Conservation (phyloP, 768 basidiomycete species). For the Xanthoconium purpureum region DNA sequence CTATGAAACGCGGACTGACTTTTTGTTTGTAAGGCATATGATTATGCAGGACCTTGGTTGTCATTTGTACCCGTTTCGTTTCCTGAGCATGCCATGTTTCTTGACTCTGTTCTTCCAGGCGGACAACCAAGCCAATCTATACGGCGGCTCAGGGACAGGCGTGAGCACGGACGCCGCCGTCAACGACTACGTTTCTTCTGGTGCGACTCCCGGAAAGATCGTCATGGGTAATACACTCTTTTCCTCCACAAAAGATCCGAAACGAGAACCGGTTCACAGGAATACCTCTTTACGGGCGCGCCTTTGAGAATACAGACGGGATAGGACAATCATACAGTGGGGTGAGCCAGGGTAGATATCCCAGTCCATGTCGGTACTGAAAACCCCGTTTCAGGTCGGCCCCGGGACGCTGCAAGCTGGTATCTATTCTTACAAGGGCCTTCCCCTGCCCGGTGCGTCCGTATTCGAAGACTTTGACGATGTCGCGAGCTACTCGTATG, state of each 20-base stretch:
- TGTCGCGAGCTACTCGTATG: slow-evolving; percentile 78
- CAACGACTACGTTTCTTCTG: slow-evolving; percentile 54
- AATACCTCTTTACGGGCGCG: slow-evolving; percentile 78
- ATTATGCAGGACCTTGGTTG: slow-evolving; percentile 79
- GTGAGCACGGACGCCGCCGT: slow-evolving; percentile 69
- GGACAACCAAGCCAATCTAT: slow-evolving; percentile 65
- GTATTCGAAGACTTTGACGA: slow-evolving; percentile 66
- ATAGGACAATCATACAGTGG: slow-evolving; percentile 68
- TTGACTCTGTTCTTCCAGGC: slow-evolving; percentile 25
- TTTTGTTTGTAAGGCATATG: slow-evolving; percentile 50
- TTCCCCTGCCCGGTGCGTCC: slow-evolving; percentile 61
- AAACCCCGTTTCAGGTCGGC: slow-evolving; percentile 47
- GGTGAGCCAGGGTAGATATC: slow-evolving; percentile 34
- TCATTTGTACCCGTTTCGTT: slow-evolving; percentile 44
- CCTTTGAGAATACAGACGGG: slow-evolving; percentile 68
- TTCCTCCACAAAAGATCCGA: neutral
- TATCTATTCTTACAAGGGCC: slow-evolving; percentile 66
- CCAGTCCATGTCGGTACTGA: neutral
- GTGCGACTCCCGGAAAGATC: slow-evolving; percentile 65
- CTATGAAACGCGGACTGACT: neutral
- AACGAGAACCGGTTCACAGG: slow-evolving; percentile 35
- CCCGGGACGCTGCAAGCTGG: slow-evolving; percentile 46
- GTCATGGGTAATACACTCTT: slow-evolving; percentile 47
- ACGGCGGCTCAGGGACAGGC: slow-evolving; percentile 57
- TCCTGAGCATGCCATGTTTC: neutral